A percentile compares a stretch with the other conserved stretches of the same genome.
Conservation (phyloP, 1,284 basidiomycete species). For the Inonotus obliquus region DNA sequence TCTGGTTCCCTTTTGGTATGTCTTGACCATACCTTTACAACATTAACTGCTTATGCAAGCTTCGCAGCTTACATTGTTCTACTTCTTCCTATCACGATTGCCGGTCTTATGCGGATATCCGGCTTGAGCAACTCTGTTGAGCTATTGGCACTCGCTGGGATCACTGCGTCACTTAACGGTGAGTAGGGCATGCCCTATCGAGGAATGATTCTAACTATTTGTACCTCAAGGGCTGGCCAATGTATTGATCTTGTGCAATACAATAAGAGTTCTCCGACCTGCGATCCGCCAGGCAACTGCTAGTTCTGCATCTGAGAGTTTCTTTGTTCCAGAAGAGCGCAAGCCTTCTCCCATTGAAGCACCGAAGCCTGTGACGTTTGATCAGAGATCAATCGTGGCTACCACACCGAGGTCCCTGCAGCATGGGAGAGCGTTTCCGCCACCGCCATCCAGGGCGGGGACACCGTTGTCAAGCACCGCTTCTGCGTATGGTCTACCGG, state of each 20-base stretch:
- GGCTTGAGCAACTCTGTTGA: constrained; percentile 10
- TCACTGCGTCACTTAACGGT: constrained; percentile 10
- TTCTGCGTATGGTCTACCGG: constrained; percentile 2
- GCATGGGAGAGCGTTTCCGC: constrained; percentile 15
- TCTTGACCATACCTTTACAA: neutral
- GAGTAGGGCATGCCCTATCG: constrained; percentile 13
- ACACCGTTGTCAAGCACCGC: constrained; percentile 9
- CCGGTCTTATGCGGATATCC: constrained; percentile 12
- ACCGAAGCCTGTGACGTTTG: constrained; percentile 1
- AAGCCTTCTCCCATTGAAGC: constrained; percentile 14
- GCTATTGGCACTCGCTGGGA: constrained; percentile 25
- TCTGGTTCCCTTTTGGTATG: constrained; percentile 61
- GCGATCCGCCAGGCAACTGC: constrained; percentile 31
- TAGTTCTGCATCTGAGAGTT: constrained; percentile 14
- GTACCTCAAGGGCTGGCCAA: constrained; percentile 50
- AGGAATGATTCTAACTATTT: constrained; percentile 1
- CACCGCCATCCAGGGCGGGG: constrained; percentile 2
- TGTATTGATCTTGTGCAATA: constrained; percentile 61
- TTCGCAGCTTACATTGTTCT: constrained; percentile 10
- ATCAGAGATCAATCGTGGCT: neutral
- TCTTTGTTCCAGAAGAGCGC: constrained; percentile 17
- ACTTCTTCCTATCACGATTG: constrained; percentile 17
- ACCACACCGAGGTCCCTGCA: constrained; percentile 3
- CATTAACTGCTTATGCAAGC: neutral
- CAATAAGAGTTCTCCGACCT: constrained; percentile 57